Base-by-base conservation (phyloP, 139 green algal genomes). In the Desmodesmus armatus region DNA sequence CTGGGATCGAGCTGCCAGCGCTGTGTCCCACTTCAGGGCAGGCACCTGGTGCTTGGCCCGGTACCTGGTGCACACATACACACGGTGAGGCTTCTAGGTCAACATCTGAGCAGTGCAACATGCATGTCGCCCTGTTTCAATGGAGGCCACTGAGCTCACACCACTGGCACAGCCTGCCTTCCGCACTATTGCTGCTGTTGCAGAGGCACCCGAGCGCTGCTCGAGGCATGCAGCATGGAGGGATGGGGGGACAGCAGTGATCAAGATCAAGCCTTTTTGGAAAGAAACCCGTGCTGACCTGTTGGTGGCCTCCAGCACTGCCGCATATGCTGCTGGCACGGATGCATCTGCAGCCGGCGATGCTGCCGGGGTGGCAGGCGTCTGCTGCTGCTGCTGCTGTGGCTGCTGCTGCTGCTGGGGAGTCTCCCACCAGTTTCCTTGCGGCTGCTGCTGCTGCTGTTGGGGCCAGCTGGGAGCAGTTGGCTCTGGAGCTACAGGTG, bases 21-120 rank as follows among this genome's bases (percentile, higher is more conserved):
- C 31, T 17, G 78, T 25, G 3, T 85, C 83, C 87, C 87, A 90
- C 5, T 43, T 39, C 62, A 90, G 70, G 0, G 83, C 9, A 0
- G 53, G 21, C 25, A 76, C 80, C 25, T 40, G 17, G 73, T 90
- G 87, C 69, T 66, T 74, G 21, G 83, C 49, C 29, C 87, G 47
- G 62, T 86, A 87, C 2, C 17, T n/a, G n/a, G n/a, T n/a, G n/a
- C n/a, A n/a, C n/a, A n/a, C n/a, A n/a, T n/a, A n/a, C n/a, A n/a
- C n/a, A n/a, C n/a, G 27, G 60, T n/a, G 7, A 5, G 27, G 35
- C 27, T n/a, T n/a, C n/a, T n/a, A n/a, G n/a, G n/a, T n/a, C n/a
- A n/a, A n/a, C n/a, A n/a, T n/a, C n/a, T n/a, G n/a, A n/a, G n/a
- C n/a, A n/a, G n/a, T n/a, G n/a, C n/a, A n/a, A n/a, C n/a, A n/a